Evolutionary conservation across 1,284 basidiomycete genomes (phyloP), one percentile per base, ranked within the genome.

Genomic region (Kwoniella shivajii): DNA sequence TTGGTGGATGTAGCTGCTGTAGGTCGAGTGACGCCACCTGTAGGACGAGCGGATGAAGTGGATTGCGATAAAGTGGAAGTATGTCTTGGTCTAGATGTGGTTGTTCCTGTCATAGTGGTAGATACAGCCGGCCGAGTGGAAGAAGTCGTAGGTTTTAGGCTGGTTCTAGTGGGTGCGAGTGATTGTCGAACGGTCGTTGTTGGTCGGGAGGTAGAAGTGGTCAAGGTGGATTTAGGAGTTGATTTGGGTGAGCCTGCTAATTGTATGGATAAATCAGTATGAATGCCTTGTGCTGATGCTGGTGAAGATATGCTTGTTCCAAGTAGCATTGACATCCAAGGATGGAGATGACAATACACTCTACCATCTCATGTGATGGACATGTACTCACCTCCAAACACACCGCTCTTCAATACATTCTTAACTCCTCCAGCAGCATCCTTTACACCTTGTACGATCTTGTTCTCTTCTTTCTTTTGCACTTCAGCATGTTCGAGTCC

Each of bases 381-480:
- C n/a, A n/a, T 24, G 18, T 24, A 68, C 71, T 56, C 49, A 76
- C 73, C 60, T 36, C 73, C 74, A 62, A 76, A 76, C 20, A 76
- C 66, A 38, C 74, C 72, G 43, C 66, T 71, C 59, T 72, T 73
- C 49, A 75, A 61, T n/a, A 76, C 69, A 56, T 71, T 69, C 55
- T 64, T 69, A 22, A 74, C 74, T 18, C 68, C 73, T 4, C 65
- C 69, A 29, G 58, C 60, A 41, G 54, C 44, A 18, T 52, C 45
- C 46, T 62, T 52, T 27, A 50, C 54, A 5, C 37, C 43, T 30
- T 48, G 22, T 4, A 51, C 50, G 38, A 44, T 13, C 47, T 50
- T 53, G 18, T 43, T 34, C 9, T 48, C 50, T 13, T 54, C 39
- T 29, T 50, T 43, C 39, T 34, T 38, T 26, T 34, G 24, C 11